Conservation (phyloP, 352 stramenopile genomes). For the Pythium utonaiense region DNA sequence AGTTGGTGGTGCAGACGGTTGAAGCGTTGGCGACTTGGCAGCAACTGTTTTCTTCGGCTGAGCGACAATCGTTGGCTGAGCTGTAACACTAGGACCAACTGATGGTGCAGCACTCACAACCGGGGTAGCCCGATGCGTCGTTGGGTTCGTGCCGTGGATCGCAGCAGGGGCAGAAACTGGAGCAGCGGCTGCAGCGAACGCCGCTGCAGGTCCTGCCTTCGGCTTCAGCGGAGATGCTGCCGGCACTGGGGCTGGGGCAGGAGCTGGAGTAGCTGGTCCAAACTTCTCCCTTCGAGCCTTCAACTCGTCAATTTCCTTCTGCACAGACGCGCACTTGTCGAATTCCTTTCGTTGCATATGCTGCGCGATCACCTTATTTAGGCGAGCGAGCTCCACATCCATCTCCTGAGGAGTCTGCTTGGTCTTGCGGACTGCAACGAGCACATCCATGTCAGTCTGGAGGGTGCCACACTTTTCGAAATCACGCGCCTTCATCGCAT, state of each 20-base stretch:
- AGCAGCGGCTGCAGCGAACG: conserved; percentile 12
- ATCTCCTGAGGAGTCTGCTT: conserved; percentile 84
- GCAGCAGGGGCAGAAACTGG: conserved; percentile 21
- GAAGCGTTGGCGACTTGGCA: conserved; percentile 11
- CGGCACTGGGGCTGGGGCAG: conserved; percentile 4
- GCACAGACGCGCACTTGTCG: conserved; percentile 81
- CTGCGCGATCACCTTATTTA: conserved; percentile 63
- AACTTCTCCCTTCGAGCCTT: conserved; percentile 73
- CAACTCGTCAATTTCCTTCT: conserved; percentile 78
- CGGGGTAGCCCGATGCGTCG: conserved; percentile 1
- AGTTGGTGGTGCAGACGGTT: conserved; percentile 12
- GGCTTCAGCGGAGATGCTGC: conserved; percentile 7
- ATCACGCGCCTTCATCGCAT: conserved; percentile 73
- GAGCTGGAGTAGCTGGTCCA: conserved; percentile 23
- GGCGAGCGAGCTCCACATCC: conserved; percentile 66
- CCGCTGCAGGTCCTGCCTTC: conserved; percentile 2
- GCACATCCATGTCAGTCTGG: conserved; percentile 60
- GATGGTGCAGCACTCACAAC: conserved; percentile 6
- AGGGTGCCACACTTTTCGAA: conserved; percentile 77
- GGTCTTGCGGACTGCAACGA: conserved; percentile 76
- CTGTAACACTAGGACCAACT: conserved; percentile 4
- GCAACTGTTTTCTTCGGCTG: conserved; percentile 14
- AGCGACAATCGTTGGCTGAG: conserved; percentile 14
- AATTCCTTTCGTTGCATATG: conserved; percentile 85
- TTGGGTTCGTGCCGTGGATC: conserved; percentile 14